phyloP scores from a whole-genome alignment of 2,329 filamentous ascomycete genomes.

The Lachnellula arida region DNA sequence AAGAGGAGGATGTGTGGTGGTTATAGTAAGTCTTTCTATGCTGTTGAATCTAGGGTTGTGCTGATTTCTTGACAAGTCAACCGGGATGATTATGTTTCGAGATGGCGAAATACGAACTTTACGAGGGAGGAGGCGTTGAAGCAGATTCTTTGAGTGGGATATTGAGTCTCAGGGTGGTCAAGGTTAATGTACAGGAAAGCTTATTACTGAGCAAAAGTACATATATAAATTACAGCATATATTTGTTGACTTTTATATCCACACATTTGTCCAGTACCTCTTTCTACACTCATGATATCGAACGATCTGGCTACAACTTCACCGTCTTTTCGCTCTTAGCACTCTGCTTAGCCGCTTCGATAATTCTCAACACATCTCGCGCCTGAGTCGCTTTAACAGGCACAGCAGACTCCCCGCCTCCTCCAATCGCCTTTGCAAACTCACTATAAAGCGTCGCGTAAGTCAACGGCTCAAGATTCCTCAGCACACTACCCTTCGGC shows the following conservation, averaged over 20 bases:
- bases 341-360: slow-evolving; percentile 52
- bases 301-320: slow-evolving; percentile 9
- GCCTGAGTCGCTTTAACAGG: slow-evolving; percentile 51
- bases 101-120: slow-evolving; percentile 68
- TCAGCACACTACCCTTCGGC: slow-evolving; percentile 45
- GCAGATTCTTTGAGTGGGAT: slow-evolving; percentile 22
- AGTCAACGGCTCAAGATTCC: slow-evolving; percentile 60
- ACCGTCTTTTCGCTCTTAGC: slow-evolving; percentile 42
- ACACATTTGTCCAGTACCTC: too few species aligned
- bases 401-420: slow-evolving; percentile 43
- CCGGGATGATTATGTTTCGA: slow-evolving; percentile 74
- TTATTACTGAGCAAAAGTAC: neutral
- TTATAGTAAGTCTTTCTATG: slow-evolving; percentile 61
- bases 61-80: slow-evolving; percentile 50
- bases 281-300: neutral
- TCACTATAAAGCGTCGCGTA: slow-evolving; percentile 63
- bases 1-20: slow-evolving; percentile 84
- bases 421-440: slow-evolving; percentile 46
- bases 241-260: too few species aligned
- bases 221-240: too few species aligned
- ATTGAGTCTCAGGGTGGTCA: neutral
- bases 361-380: slow-evolving; percentile 48
- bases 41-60: slow-evolving; percentile 4
- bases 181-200: neutral
- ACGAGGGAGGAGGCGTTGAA: slow-evolving; percentile 25